A percentile compares a stretch with the other conserved stretches of the same genome.
Evolutionary conservation across 2,329 filamentous ascomycete genomes (phyloP).

Genomic region (Alternaria ethzedia): DNA sequence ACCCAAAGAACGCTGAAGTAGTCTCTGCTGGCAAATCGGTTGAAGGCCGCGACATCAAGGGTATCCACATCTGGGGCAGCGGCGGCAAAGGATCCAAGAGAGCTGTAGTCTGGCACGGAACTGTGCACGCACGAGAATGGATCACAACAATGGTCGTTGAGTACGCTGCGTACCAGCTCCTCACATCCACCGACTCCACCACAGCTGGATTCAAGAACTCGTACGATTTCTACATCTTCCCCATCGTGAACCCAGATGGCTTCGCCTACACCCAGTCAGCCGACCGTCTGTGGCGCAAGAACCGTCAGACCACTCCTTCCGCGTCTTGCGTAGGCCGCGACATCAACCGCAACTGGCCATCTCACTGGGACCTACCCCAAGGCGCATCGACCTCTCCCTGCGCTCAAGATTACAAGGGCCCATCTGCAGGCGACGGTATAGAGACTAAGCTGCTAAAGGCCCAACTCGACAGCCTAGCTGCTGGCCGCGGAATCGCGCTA

Average conservation of each 20-base stretch:
- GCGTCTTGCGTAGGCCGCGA: slow-evolving; percentile 47
- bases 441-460: slow-evolving; percentile 54
- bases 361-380: slow-evolving; percentile 39
- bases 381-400: slow-evolving; percentile 47
- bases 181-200: slow-evolving; percentile 39
- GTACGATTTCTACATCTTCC: slow-evolving; percentile 69
- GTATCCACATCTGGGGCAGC: slow-evolving; percentile 49
- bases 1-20: slow-evolving; percentile 45
- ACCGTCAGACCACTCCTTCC: slow-evolving; percentile 39
- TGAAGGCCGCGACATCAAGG: slow-evolving; percentile 46
- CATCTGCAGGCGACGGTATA: slow-evolving; percentile 41
- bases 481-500: slow-evolving; percentile 60
- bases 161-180: slow-evolving; percentile 46
- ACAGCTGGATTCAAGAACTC: slow-evolving; percentile 59
- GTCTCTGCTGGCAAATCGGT: slow-evolving; percentile 44
- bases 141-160: slow-evolving; percentile 46
- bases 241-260: slow-evolving; percentile 49
- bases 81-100: slow-evolving; percentile 47
- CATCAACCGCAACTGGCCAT: slow-evolving; percentile 50
- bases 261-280: slow-evolving; percentile 48
- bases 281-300: slow-evolving; percentile 50
- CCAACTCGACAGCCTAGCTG: slow-evolving; percentile 54
- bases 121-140: slow-evolving; percentile 50
- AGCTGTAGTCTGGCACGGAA: slow-evolving; percentile 48
- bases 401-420: slow-evolving; percentile 47